Evolutionary conservation across 2,329 filamentous ascomycete genomes (phyloP), one percentile per base, ranked within the genome.

Genomic region (Trichophyton mentagrophytes): DNA sequence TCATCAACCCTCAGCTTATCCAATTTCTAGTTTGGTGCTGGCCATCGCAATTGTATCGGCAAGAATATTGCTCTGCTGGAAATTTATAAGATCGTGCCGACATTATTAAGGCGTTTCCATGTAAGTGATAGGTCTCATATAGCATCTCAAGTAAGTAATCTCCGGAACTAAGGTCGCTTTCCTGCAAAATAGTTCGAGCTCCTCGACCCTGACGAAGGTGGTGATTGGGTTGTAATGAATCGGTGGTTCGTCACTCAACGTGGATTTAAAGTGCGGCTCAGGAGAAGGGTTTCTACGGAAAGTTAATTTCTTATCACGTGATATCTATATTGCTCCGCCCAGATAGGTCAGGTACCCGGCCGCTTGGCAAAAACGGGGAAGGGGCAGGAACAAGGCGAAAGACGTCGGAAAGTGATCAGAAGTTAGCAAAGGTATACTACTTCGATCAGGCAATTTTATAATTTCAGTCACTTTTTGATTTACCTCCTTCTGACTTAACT

Each of bases 11-110:
- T 51, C 22, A 27, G 46, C 46, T 0, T 74, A 73, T 0, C 11
- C 79, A 4, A 81, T 77, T 74, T 81, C 65, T 77, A 80, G 57
- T 83, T 82, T 66, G 80, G 80, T 2, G 78, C 78, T 11, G 80
- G 80, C 0, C 72, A 78, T 1, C 68, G 80, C 64, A 81, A 79
- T 1, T 82, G 79, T 61, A 77, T 81, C 57, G 79, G 79, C 33
- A 69, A 68, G 62, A 67, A 69, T 57, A 67, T 69, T 44, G 65
- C 62, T 49, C 40, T 68, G n/a, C 57, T 68, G 56, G 66, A 69
- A 60, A 64, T 69, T 15, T 68, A 67, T 53, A 69, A 68, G 56
- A 46, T 68, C 20, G 59, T 68, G 27, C 67, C 67, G 13, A 64
- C 60, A 22, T 79, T 82, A 63, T 65, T 81, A 66, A 68, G 78